These are phyloP conservation scores for Fusarium sp. DNA, from an alignment of 2,329 filamentous ascomycete genomes.

Conservation along the genomic window DNA sequence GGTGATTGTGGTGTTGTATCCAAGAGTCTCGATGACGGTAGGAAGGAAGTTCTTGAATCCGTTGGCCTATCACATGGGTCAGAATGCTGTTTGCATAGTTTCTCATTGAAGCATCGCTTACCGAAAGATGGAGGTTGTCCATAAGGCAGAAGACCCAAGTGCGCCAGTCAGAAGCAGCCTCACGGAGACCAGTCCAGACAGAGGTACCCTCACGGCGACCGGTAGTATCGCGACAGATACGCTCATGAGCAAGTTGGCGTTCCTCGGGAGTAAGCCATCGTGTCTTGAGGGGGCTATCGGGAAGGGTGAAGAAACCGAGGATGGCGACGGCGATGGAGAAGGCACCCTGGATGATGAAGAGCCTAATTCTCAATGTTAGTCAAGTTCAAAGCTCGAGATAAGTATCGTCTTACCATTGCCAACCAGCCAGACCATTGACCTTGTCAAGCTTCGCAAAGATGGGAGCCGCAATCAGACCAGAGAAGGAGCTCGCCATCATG, in stretches of 20 bases:
- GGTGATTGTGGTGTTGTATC: conserved; percentile 57
- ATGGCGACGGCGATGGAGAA: conserved; percentile 43
- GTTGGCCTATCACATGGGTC: conserved; percentile 30
- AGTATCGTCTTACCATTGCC: conserved; percentile 43
- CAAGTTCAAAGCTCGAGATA: too few relatives aligned
- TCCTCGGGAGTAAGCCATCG: conserved; percentile 50
- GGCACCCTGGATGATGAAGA: conserved; percentile 46
- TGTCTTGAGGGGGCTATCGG: conserved; percentile 52
- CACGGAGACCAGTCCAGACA: conserved; percentile 43
- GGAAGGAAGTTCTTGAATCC: conserved; percentile 47
- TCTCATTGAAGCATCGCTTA: conserved; percentile 17
- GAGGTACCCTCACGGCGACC: conserved; percentile 47
- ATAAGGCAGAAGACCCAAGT: conserved; percentile 41
- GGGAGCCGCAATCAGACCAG: conserved; percentile 55
- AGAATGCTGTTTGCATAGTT: neutral
- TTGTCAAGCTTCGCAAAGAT: conserved; percentile 50
- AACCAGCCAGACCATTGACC: conserved; percentile 38
- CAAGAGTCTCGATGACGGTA: conserved; percentile 55
- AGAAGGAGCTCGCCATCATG: conserved; percentile 50
- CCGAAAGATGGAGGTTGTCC: conserved; percentile 30
- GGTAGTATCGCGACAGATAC: conserved; percentile 46
- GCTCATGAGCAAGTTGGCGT: conserved; percentile 53
- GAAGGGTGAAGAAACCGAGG: conserved; percentile 47
- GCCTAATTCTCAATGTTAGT: conserved; percentile 6
- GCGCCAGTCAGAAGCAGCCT: conserved; percentile 40